Evolutionary conservation across 2,329 filamentous ascomycete species (phyloP), one percentile per base, ranked within the genome.

Genomic region (Diplodia corticola): DNA sequence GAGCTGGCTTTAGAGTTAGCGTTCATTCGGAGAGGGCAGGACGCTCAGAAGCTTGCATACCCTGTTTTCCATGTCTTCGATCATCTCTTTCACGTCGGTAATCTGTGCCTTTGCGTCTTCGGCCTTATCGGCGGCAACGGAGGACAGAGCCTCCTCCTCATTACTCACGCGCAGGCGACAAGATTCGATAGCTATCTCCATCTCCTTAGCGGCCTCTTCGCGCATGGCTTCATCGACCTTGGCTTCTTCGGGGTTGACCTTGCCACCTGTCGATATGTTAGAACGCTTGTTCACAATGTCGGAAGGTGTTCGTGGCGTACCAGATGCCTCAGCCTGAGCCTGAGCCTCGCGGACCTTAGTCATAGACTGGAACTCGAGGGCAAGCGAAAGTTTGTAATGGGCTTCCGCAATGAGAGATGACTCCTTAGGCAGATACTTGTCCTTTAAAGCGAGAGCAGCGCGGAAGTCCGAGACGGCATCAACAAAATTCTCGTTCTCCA

Each of bases 321-420:
- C 64, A 44, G 48, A 59, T n/a, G 64, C 64, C 7, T 68, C 69
- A 10, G 72, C 71, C 54, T 80, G 79, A 24, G 74, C 77, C 63
- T 82, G 80, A 51, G 85, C 83, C 17, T 85, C 85, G 13, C 83
- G 79, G 1, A 86, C 83, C 20, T 83, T 84, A 5, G 89, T 91
- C 53, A 95, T 87, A 0, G 92, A 95, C 4, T 92, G 92, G 72
- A 98, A 98, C 75, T 99, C 95, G 30, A 99, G 85, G 0, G 95
- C 95, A 17, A 99, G 86, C 0, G 94, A 97, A 28, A 99, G 88
- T 80, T 97, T 98, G 83, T 91, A 99, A 81, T 99, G 93, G 17
- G 92, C 94, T 81, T 99, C 95, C 49, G 95, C 94, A 66, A 98
- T 86, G 61, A 96, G 85, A 71, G 93, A 91, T 15, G 91, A 92